Percentiles rank a stretch among this genome's conserved stretches.
phyloP scores from a whole-genome alignment of 116 monocot genomes.

The Iris pallida region DNA sequence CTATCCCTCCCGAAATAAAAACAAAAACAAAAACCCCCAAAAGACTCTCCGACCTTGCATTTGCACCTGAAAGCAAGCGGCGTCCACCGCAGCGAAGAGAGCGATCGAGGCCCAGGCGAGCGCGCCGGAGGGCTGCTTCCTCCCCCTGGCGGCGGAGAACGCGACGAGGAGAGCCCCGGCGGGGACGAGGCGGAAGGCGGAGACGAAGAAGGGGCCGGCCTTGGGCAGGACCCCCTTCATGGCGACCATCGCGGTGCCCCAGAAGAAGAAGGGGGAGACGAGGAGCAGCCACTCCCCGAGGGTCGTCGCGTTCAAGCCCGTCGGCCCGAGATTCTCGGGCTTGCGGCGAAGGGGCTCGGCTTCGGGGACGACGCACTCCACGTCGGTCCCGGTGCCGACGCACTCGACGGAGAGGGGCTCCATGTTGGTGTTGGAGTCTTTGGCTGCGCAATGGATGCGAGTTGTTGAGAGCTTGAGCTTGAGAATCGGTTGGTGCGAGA shows the following conservation, averaged over 20 bases:
- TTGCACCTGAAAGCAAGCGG: constrained; percentile 93
- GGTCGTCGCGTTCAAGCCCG: constrained; percentile 5
- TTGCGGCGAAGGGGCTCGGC: constrained; percentile 14
- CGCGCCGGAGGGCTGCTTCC: constrained; percentile 50
- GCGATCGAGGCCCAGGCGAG: constrained; percentile 78
- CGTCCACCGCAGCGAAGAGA: constrained; percentile 67
- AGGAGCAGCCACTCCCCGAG: constrained; percentile 53
- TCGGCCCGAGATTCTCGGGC: constrained; percentile 16
- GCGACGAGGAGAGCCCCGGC: constrained; percentile 79
- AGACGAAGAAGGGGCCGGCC: constrained; percentile 86
- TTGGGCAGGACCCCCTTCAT: constrained; percentile 97
- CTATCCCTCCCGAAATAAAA: neutral
- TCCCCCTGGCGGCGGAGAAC: constrained; percentile 55
- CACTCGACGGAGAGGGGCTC: constrained; percentile 33
- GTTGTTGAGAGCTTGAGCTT: neutral
- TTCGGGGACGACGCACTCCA: constrained; percentile 40
- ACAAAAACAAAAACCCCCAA: neutral
- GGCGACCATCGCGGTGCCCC: constrained; percentile 97
- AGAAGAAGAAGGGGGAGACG: constrained; percentile 95
- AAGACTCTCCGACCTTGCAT: neutral
- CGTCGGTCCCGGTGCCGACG: constrained; percentile 64
- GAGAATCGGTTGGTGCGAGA: neutral
- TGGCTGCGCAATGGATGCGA: constrained; percentile 4
- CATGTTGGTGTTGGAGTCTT: constrained; percentile 7
- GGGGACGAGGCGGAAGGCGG: constrained; percentile 70